Conservation (phyloP, 2,329 filamentous ascomycete species). For the Camillea tinctor region DNA sequence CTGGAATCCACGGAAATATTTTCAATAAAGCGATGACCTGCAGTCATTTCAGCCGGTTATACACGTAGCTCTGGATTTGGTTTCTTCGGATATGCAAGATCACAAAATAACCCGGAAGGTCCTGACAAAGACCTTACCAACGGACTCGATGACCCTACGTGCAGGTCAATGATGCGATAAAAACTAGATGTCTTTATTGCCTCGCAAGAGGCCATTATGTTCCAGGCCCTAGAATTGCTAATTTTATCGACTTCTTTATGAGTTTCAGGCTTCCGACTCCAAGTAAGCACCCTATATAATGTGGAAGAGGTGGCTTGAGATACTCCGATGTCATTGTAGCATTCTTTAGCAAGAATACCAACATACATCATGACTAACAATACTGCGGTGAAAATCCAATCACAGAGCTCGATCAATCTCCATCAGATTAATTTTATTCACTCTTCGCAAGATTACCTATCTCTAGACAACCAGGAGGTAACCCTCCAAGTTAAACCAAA, state of each 20-base stretch:
- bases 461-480: not conserved
- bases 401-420: not conserved
- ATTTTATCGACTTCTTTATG: not conserved
- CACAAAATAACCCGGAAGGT: slow-evolving; percentile 13
- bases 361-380: not conserved
- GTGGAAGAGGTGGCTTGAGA: not conserved
- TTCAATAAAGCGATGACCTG: slow-evolving; percentile 6
- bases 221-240: not conserved
- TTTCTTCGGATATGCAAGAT: slow-evolving; percentile 25
- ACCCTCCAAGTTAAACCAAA: not conserved
- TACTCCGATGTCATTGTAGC: not conserved
- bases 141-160: slow-evolving; percentile 9
- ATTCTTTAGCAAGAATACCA: not conserved
- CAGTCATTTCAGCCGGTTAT: slow-evolving; percentile 9
- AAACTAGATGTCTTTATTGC: not conserved
- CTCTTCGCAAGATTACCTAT: not conserved
- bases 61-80: slow-evolving; percentile 15
- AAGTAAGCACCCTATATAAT: not conserved
- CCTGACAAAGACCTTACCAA: slow-evolving; percentile 24
- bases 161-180: not conserved
- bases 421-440: not conserved
- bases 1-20: slow-evolving; percentile 13
- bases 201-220: not conserved
- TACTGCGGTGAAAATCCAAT: not conserved
- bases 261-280: not conserved